These are phyloP conservation scores for Cercospora sesami DNA, from an alignment of 2,329 filamentous ascomycete species.

Conservation along the genomic window DNA sequence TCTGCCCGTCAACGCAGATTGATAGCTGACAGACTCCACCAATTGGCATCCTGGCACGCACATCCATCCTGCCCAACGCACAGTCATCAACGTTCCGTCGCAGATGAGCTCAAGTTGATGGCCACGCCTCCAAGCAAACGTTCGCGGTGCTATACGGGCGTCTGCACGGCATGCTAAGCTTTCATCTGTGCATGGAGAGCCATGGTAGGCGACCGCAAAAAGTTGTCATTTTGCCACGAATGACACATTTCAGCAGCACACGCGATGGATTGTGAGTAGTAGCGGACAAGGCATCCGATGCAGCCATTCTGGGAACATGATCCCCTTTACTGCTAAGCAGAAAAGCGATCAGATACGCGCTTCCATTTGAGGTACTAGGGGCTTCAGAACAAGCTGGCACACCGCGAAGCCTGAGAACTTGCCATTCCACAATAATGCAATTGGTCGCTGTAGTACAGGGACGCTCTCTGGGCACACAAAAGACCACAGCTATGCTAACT, in stretches of 20 bases:
- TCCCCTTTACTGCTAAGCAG: not conserved
- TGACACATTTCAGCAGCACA: not conserved
- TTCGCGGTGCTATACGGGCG: not conserved
- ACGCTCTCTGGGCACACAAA: not conserved
- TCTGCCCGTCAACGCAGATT: not conserved
- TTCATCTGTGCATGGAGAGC: not conserved
- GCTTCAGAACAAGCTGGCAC: not conserved
- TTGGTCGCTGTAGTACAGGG: not conserved
- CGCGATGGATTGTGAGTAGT: not conserved
- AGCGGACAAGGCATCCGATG: not conserved
- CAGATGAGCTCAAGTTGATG: not conserved
- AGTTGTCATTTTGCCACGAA: not conserved
- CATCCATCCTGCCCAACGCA: slow-evolving; percentile 8
- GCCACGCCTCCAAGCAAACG: not conserved
- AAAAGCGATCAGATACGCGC: not conserved
- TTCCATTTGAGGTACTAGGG: not conserved
- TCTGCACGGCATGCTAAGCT: not conserved
- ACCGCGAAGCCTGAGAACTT: not conserved
- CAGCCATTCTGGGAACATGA: not conserved
- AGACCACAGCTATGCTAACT: not conserved
- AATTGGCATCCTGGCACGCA: slow-evolving; percentile 8
- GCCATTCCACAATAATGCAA: not conserved
- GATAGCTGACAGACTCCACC: not conserved
- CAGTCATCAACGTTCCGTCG: not conserved
- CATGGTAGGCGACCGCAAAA: not conserved